phyloP scores from a whole-genome alignment of 2,329 filamentous ascomycete genomes.

The Exophiala alcalophila region DNA sequence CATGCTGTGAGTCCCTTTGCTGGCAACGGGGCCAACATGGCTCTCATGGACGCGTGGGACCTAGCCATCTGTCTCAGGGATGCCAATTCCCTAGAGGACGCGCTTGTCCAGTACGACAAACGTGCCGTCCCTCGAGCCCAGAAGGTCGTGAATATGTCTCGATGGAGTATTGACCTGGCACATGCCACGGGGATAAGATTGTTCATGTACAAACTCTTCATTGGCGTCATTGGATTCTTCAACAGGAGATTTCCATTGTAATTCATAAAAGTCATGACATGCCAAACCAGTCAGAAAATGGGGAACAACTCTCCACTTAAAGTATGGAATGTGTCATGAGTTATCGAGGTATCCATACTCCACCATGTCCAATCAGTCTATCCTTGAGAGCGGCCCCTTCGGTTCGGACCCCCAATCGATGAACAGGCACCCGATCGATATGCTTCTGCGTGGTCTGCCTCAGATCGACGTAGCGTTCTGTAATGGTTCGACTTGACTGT shows the following conservation, averaged over 20 bases:
- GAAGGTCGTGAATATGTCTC: slow-evolving; percentile 5
- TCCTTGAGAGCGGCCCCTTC: slow-evolving; percentile 26
- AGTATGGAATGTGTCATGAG: slow-evolving; percentile 3
- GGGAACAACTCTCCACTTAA: no score
- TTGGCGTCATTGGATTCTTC: slow-evolving; percentile 5
- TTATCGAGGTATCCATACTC: slow-evolving; percentile 27
- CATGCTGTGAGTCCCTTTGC: slow-evolving; percentile 52
- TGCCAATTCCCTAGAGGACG: slow-evolving; percentile 29
- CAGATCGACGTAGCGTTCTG: slow-evolving; percentile 49
- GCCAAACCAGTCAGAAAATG: no score
- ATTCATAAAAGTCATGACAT: no score
- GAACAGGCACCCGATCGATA: slow-evolving; percentile 58
- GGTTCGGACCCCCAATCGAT: slow-evolving; percentile 58
- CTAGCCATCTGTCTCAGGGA: slow-evolving; percentile 43
- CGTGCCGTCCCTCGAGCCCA: slow-evolving; percentile 36
- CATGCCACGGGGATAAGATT: slow-evolving; percentile 17
- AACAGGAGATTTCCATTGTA: neutral
- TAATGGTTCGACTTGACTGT: slow-evolving; percentile 41
- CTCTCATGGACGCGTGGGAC: slow-evolving; percentile 48
- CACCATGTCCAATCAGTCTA: slow-evolving; percentile 27
- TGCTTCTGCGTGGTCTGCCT: slow-evolving; percentile 53
- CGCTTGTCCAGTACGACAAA: slow-evolving; percentile 38
- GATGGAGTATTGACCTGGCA: slow-evolving; percentile 11
- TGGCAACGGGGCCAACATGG: slow-evolving; percentile 50
- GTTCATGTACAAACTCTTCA: slow-evolving; percentile 8